Percentiles rank a stretch among this genome's conserved stretches.
These are phyloP conservation scores for Neurospora sublineolata DNA, from an alignment of 495 filamentous ascomycete species.

Conservation along the genomic window DNA sequence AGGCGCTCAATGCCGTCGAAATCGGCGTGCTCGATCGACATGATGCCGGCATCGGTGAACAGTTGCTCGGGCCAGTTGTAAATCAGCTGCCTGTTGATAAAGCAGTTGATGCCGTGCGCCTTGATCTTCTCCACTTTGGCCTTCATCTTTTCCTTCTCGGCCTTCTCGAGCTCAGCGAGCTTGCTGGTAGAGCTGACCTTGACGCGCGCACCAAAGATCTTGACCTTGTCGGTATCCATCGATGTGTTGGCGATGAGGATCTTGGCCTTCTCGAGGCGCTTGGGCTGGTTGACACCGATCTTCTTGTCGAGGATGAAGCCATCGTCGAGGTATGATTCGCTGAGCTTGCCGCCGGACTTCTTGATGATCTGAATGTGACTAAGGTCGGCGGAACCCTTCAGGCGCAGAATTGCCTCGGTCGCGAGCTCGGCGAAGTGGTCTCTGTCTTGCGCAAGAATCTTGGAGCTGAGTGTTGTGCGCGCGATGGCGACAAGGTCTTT, in stretches of 20 bases:
- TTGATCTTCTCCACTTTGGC: slow-evolving; percentile 98
- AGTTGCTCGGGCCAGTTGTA: slow-evolving; percentile 99
- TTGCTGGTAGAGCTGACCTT: slow-evolving; percentile 93
- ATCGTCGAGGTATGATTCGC: slow-evolving; percentile 92
- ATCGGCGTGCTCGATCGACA: slow-evolving; percentile 97
- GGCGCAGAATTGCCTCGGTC: slow-evolving; percentile 80
- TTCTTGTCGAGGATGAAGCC: slow-evolving; percentile 98
- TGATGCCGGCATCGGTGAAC: slow-evolving; percentile 93
- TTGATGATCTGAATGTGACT: slow-evolving; percentile 99
- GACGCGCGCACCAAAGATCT: slow-evolving; percentile 94
- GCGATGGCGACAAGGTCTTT: slow-evolving; percentile 86
- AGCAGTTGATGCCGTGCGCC: slow-evolving; percentile 98
- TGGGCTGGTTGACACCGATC: slow-evolving; percentile 97
- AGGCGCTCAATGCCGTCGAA: slow-evolving; percentile 96
- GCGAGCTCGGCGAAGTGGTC: slow-evolving; percentile 85
- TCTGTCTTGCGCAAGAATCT: slow-evolving; percentile 87
- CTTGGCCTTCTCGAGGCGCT: slow-evolving; percentile 93
- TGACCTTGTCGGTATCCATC: slow-evolving; percentile 99
- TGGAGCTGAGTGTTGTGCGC: slow-evolving; percentile 93
- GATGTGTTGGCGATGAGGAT: slow-evolving; percentile 95
- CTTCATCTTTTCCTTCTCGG: slow-evolving; percentile 98
- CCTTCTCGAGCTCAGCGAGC: slow-evolving; percentile 92
- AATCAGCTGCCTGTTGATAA: slow-evolving; percentile 97
- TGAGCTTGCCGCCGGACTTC: slow-evolving; percentile 95
- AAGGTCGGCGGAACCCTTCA: slow-evolving; percentile 86